Percentiles rank a stretch among this genome's conserved stretches.
These are phyloP conservation scores for Corymbia citriodora DNA, from an alignment of 441 rosid species.

Conservation along the genomic window DNA sequence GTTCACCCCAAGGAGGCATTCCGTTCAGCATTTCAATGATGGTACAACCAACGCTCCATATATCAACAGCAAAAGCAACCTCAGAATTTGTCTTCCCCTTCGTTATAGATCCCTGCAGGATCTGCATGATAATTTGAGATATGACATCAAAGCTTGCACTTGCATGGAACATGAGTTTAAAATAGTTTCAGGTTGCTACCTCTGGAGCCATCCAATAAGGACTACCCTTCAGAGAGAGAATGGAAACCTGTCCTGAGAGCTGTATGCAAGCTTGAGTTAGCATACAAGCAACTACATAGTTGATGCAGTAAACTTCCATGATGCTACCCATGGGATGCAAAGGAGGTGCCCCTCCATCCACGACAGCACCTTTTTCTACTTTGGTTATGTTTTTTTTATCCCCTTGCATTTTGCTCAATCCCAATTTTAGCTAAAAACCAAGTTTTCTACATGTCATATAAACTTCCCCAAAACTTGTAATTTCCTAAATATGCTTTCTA, in stretches of 20 bases:
- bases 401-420: neutral
- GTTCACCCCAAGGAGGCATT: conserved; percentile 55
- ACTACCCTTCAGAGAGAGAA: conserved; percentile 57
- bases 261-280: conserved; percentile 10
- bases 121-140: conserved; percentile 19
- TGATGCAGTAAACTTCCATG: neutral
- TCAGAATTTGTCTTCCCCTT: conserved; percentile 31
- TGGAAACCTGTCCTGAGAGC: conserved; percentile 38
- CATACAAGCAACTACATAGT: neutral
- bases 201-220: conserved; percentile 78
- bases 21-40: conserved; percentile 54
- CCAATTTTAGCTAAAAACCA: neutral
- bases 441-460: neutral
- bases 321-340: neutral
- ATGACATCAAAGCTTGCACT: neutral
- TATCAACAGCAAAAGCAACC: conserved; percentile 57
- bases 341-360: neutral
- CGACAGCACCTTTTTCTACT: neutral
- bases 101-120: conserved; percentile 36
- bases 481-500: neutral
- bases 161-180: neutral
- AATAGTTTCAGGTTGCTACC: conserved; percentile 20
- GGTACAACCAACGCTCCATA: conserved; percentile 65
- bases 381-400: neutral
- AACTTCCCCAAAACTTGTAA: neutral